Base-by-base conservation (phyloP, 2,329 filamentous ascomycete species). In the Aspergillus sp. region DNA sequence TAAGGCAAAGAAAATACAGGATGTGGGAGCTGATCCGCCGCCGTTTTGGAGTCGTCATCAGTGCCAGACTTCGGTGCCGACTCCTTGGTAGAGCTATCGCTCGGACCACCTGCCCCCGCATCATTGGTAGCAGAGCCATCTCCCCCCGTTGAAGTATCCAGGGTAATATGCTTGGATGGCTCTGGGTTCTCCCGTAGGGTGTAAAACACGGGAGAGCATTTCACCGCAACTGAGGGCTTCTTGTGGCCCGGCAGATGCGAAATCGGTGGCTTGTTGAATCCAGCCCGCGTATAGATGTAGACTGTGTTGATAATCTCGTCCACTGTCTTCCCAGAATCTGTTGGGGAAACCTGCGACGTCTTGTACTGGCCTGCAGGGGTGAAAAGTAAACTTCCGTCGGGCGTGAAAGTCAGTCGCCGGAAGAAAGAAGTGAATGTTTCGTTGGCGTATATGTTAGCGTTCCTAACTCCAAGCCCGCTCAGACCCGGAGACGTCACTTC, bases 391-490 rank as follows among this genome's bases (percentile, higher is more conserved):
- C 93, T 96, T 25, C 95, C 95, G 70, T 99, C 96, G 0, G 95
- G 93, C 1, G 96, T 92, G 71, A 99, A 99, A 0, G 93, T 93
- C 50, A 99, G 80, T 47, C 95, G 87, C 52, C 95, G 85, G 78
- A 99, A 99, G 78, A 99, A 99, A 0, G 95, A 98, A 0, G 93
- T 97, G 59, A 98, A 84, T 0, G 93, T 97, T 76, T 99, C 95
- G 68, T 97, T 98, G 46, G 92, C 92, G 72, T 99, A 99, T 46
- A 99, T 87, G 65, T 87, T 92, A 43, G 92, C 87, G 67, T 96
- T 97, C 70, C 88, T 91, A 53, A 91, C 84, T 9, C 88, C 88
- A 15, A 88, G 66, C 31, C 84, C 81, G 31, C 82, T 78, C 57
- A 84, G 83, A 54, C 83, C 85, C 8, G 92, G 87, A 1, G 95